Evolutionary conservation across 257 asterid species (phyloP).

Genomic region (Penstemon newberryi): DNA sequence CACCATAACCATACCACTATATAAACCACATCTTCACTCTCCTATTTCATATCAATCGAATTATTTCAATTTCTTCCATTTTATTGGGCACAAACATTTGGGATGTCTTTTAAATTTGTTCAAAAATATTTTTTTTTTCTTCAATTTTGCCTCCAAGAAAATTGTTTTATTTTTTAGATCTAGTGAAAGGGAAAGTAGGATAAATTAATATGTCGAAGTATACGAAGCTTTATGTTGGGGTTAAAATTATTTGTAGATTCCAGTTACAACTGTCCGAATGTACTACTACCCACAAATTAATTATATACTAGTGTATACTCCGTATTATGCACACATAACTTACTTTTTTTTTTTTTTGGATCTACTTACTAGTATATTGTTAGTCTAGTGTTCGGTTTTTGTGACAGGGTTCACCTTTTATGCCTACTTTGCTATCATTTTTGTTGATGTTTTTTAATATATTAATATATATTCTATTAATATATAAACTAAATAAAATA

Average conservation of each 20-base stretch:
- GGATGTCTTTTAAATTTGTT: slow-evolving; percentile 6
- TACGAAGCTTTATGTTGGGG: slow-evolving; percentile 43
- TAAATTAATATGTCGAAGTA: slow-evolving; percentile 45
- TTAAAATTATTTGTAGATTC: slow-evolving; percentile 48
- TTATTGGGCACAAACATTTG: slow-evolving; percentile 4
- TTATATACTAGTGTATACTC: too few relatives aligned
- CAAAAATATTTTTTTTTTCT: background rate
- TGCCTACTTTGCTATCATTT: too few relatives aligned
- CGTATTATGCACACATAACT: too few relatives aligned
- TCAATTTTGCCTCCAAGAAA: background rate
- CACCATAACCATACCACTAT: background rate
- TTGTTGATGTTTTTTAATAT: too few relatives aligned
- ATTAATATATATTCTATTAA: too few relatives aligned
- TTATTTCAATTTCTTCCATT: background rate
- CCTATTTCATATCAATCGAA: too few relatives aligned
- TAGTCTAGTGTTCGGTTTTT: too few relatives aligned
- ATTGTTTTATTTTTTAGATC: too few relatives aligned
- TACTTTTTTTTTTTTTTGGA: too few relatives aligned
- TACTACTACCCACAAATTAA: slow-evolving; percentile 49
- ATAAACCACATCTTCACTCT: slow-evolving; percentile 1
- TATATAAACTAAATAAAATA: too few relatives aligned
- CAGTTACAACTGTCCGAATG: slow-evolving; percentile 70
- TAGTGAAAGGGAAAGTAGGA: background rate
- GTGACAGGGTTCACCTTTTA: too few relatives aligned
- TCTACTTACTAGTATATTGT: too few relatives aligned